phyloP scores from a whole-genome alignment of 2,329 filamentous ascomycete species.

The Akanthomyces lecanii region DNA sequence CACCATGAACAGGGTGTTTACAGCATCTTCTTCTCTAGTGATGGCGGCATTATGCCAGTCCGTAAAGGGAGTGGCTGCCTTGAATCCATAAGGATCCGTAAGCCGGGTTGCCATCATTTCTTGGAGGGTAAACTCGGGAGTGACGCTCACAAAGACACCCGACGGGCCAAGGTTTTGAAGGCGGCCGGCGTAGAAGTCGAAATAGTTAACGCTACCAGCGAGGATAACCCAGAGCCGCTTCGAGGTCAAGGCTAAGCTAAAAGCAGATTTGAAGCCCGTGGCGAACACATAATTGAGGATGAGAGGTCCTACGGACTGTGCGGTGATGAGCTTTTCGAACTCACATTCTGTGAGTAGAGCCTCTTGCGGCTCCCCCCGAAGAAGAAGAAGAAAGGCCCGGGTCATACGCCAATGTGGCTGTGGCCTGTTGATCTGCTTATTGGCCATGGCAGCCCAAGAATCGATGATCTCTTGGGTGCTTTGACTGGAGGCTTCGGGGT shows the following conservation, averaged over 20 bases:
- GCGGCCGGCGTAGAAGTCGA: constrained; percentile 22
- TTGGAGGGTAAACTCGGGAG: constrained; percentile 25
- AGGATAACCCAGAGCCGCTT: constrained; percentile 24
- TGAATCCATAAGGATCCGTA: constrained; percentile 16
- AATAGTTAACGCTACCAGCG: constrained; percentile 25
- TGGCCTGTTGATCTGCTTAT: neutral
- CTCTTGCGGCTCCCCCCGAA: neutral
- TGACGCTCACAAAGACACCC: constrained; percentile 24
- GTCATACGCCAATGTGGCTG: neutral
- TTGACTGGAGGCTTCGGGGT: neutral
- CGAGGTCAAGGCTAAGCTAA: constrained; percentile 23
- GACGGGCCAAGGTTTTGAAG: constrained; percentile 22
- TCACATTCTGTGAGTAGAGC: too few relatives aligned
- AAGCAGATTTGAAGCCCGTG: constrained; percentile 23
- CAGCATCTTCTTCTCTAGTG: constrained; percentile 17
- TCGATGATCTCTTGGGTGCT: neutral
- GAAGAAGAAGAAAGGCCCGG: constrained; percentile 4
- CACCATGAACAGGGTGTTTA: neutral
- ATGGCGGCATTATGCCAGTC: constrained; percentile 20
- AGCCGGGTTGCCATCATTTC: constrained; percentile 18
- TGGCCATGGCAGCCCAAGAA: neutral
- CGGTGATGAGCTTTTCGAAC: neutral
- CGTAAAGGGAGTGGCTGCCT: neutral
- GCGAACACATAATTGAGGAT: constrained; percentile 21
- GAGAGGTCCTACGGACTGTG: constrained; percentile 20